Conservation (phyloP, 192 early-diverging fungal species). For the Coemansia sp. region DNA sequence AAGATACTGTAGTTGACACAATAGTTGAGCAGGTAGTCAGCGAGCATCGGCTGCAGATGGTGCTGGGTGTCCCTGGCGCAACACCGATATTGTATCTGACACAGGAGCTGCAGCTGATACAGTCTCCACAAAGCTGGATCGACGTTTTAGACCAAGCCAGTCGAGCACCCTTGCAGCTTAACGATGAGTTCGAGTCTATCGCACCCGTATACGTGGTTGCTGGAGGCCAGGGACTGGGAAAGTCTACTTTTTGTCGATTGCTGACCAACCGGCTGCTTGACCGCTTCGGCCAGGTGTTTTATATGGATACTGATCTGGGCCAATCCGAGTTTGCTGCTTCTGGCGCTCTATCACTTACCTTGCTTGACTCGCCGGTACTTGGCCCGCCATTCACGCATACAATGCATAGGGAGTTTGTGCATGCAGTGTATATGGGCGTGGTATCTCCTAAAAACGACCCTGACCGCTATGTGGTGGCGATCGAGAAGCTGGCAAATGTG, state of each 20-base stretch:
- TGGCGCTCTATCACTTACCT: slow-evolving; percentile 76
- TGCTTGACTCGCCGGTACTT: slow-evolving; percentile 67
- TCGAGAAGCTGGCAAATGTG: slow-evolving; percentile 59
- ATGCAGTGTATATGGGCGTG: slow-evolving; percentile 73
- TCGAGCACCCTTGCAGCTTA: slow-evolving; percentile 21
- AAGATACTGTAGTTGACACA: slow-evolving; percentile 8
- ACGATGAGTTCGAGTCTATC: slow-evolving; percentile 29
- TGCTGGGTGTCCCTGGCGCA: neutral
- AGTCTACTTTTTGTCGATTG: slow-evolving; percentile 82
- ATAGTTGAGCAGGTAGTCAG: neutral
- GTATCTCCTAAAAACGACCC: slow-evolving; percentile 76
- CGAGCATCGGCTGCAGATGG: neutral
- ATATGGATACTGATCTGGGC: slow-evolving; percentile 89
- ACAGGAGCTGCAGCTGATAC: slow-evolving; percentile 39
- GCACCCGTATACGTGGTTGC: slow-evolving; percentile 63
- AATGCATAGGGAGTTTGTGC: slow-evolving; percentile 55
- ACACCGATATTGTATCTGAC: slow-evolving; percentile 20
- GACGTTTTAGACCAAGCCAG: slow-evolving; percentile 28
- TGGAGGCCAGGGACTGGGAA: slow-evolving; percentile 81
- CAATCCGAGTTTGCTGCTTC: slow-evolving; percentile 85
- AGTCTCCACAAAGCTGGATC: slow-evolving; percentile 34
- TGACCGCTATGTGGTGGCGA: slow-evolving; percentile 71
- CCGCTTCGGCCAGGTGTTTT: slow-evolving; percentile 68
- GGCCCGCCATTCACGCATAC: slow-evolving; percentile 84
- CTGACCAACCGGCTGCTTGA: slow-evolving; percentile 74